These are phyloP conservation scores for Nakazawaea ambrosiae DNA, from an alignment of 805 yeast genomes.

Conservation along the genomic window DNA sequence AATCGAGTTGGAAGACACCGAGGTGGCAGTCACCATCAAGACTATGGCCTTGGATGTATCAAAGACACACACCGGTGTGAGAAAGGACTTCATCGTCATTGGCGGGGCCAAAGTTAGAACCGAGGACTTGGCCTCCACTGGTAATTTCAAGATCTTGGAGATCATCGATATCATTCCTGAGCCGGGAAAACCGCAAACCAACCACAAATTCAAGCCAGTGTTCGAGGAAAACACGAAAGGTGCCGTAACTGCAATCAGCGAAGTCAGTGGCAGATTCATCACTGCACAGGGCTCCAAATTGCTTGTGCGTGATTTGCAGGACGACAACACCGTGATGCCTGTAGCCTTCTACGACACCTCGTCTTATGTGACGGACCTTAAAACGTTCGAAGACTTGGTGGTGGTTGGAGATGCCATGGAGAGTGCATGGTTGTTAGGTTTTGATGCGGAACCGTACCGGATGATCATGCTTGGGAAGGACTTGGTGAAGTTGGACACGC, in stretches of 20 bases:
- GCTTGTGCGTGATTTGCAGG: constrained; percentile 75
- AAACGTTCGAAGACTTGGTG: constrained; percentile 77
- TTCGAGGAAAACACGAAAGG: constrained; percentile 75
- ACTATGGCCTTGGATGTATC: constrained; percentile 44
- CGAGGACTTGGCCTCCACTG: constrained; percentile 78
- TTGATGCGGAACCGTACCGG: constrained; percentile 92
- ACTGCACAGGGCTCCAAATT: constrained; percentile 82
- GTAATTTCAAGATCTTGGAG: constrained; percentile 68
- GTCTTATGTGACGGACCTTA: constrained; percentile 69
- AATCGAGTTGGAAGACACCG: constrained; percentile 58
- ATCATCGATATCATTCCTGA: constrained; percentile 83
- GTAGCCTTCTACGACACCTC: constrained; percentile 92
- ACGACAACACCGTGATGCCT: constrained; percentile 80
- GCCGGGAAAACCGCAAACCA: constrained; percentile 79
- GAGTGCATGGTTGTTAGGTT: constrained; percentile 76
- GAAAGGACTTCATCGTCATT: constrained; percentile 61
- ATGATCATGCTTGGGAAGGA: constrained; percentile 77
- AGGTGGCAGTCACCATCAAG: constrained; percentile 52
- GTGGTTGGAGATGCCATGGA: constrained; percentile 75
- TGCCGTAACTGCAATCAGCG: constrained; percentile 72
- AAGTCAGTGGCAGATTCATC: constrained; percentile 75
- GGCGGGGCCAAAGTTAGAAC: constrained; percentile 72
- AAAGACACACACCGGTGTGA: constrained; percentile 12
- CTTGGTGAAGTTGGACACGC: constrained; percentile 51
- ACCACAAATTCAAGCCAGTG: constrained; percentile 66